Base-by-base conservation (phyloP, 257 asterid genomes). In the Plantago elongata region DNA sequence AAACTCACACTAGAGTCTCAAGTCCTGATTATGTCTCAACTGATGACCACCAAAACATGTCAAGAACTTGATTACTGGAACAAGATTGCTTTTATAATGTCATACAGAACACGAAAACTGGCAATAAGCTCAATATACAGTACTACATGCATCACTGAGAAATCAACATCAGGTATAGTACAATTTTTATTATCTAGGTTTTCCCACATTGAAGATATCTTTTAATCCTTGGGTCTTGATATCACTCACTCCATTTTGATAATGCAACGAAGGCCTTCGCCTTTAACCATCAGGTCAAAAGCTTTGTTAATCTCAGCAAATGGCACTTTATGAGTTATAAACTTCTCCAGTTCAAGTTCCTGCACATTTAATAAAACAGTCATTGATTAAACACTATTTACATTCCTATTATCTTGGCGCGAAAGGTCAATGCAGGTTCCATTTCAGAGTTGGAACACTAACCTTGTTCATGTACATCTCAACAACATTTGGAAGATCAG, bases 401-500 rank as follows among this genome's bases (percentile, higher is more conserved):
- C 61, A 14, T 4, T 7, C 46, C 18, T 5, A 57, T 57, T 29
- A n/a, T n/a, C n/a, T n/a, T n/a, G n/a, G n/a, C n/a, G n/a, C n/a
- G n/a, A n/a, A n/a, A n/a, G n/a, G n/a, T 9, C 11, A 56, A 9
- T 55, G 61, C 13, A 13, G 13, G 44, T 30, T 55, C 13, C 13
- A 55, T 40, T 0, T 45, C 43, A 13, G 14, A 55, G 45, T 11
- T 7, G 3, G 29, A 22, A 61, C 7, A 34, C 72, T 11, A 30
- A 79, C 95, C 82, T 83, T 82, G 43, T 72, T 85, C 96, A 85
- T 85, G 78, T 85, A 83, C 72, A 81, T 79, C 42, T 88, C 96
- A 0, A 88, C 91, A 4, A 88, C 88, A 0, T 73, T 58, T 0
- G 95, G 93, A 40, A 88, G 75, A 66, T 83, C 86, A 7, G 85